Conservation (phyloP, 192 early-diverging fungal genomes). For the Thamnidium elegans region DNA sequence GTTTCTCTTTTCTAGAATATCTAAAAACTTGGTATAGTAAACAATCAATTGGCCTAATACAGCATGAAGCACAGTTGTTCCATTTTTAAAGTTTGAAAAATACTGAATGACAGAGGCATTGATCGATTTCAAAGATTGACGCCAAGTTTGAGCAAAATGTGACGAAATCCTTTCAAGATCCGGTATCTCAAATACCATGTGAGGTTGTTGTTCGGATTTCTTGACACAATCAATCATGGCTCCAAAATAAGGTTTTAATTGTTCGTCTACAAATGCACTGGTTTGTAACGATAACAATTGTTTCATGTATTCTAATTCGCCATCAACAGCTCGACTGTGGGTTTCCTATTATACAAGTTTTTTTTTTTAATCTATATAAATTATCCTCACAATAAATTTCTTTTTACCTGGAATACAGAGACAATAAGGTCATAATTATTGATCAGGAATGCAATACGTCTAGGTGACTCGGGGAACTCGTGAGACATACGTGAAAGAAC, state of each 20-base stretch:
- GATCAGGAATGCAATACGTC: constrained; percentile 79
- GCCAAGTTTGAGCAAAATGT: constrained; percentile 82
- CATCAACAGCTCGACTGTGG: constrained; percentile 42
- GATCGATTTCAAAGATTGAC: constrained; percentile 66
- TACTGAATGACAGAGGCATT: constrained; percentile 85
- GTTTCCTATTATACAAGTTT: constrained; percentile 40
- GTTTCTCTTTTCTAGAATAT: constrained; percentile 68
- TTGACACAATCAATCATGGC: constrained; percentile 79
- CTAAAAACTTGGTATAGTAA: constrained; percentile 89
- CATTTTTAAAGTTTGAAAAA: constrained; percentile 96
- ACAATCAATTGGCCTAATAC: constrained; percentile 86
- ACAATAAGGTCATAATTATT: constrained; percentile 93
- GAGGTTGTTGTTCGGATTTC: constrained; percentile 61
- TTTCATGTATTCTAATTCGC: constrained; percentile 58
- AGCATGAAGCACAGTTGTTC: constrained; percentile 86
- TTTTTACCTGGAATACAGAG: constrained; percentile 69
- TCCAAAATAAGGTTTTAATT: constrained; percentile 79
- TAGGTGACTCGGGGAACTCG: constrained; percentile 66
- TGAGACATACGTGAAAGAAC: constrained; percentile 73
- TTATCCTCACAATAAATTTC: not conserved
- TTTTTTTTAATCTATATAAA: not conserved
- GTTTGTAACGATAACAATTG: constrained; percentile 61
- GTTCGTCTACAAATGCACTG: constrained; percentile 83
- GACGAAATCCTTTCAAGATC: constrained; percentile 64
- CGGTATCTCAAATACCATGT: constrained; percentile 54